These are phyloP conservation scores for Debaryomyces nepalensis DNA, from an alignment of 1,139 yeast species.

Conservation along the genomic window DNA sequence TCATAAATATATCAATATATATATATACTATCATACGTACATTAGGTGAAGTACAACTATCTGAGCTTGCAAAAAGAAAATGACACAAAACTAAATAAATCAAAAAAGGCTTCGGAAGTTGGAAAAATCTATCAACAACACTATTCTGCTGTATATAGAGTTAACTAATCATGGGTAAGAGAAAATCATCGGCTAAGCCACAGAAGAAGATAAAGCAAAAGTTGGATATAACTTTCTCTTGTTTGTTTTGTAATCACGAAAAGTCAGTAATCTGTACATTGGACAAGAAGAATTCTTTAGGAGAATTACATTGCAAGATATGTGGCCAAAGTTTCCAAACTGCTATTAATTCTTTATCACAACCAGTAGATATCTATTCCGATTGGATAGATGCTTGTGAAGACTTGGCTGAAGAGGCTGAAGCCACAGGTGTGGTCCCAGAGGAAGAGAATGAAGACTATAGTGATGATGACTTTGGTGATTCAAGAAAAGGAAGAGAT, in stretches of 20 bases:
- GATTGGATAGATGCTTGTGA: constrained; percentile 99
- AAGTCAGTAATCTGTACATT: constrained; percentile 85
- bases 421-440: constrained; percentile 27
- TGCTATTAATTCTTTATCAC: constrained; percentile 78
- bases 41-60: no score
- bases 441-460: constrained; percentile 37
- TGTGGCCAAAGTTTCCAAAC: constrained; percentile 96
- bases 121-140: constrained; percentile 4
- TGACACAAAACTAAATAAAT: constrained; percentile 9
- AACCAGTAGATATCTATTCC: constrained; percentile 92
- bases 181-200: constrained; percentile 90
- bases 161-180: constrained; percentile 65
- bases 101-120: neutral
- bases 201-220: constrained; percentile 77
- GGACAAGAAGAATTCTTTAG: constrained; percentile 86
- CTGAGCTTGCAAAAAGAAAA: neutral
- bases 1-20: constrained; percentile 12
- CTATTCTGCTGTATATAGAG: neutral
- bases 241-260: constrained; percentile 95
- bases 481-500: constrained; percentile 20
- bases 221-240: constrained; percentile 84
- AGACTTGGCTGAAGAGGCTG: constrained; percentile 78
- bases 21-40: constrained; percentile 8
- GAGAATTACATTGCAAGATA: constrained; percentile 85
- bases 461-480: constrained; percentile 43